phyloP scores from a whole-genome alignment of 2,329 filamentous ascomycete genomes.

The Blastomyces percursus region DNA sequence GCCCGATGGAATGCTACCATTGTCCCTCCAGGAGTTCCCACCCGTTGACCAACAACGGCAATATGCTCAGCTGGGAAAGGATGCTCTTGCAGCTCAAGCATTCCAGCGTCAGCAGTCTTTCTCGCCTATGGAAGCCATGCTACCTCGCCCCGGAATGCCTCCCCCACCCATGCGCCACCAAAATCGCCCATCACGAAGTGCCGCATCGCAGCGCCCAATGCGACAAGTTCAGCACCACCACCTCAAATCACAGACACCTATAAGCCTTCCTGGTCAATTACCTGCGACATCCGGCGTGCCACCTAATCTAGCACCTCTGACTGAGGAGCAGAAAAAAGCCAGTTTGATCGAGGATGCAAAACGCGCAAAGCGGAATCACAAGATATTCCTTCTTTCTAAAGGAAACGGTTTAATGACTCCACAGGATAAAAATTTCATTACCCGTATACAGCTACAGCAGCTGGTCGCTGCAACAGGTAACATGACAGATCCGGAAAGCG shows the following conservation, averaged over 20 bases:
- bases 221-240: slow-evolving; percentile 27
- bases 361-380: slow-evolving; percentile 93
- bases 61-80: slow-evolving; percentile 27
- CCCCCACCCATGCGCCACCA: slow-evolving; percentile 54
- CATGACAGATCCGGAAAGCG: slow-evolving; percentile 64
- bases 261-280: slow-evolving; percentile 32
- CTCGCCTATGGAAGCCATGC: slow-evolving; percentile 33
- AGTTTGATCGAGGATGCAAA: slow-evolving; percentile 87
- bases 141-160: slow-evolving; percentile 36
- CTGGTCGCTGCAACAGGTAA: slow-evolving; percentile 86
- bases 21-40: slow-evolving; percentile 38
- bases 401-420: slow-evolving; percentile 98
- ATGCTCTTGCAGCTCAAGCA: slow-evolving; percentile 27
- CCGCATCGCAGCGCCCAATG: slow-evolving; percentile 28
- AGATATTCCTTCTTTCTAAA: slow-evolving; percentile 85
- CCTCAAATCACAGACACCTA: slow-evolving; percentile 28
- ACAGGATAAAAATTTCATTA: slow-evolving; percentile 99
- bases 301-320: slow-evolving; percentile 62
- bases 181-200: slow-evolving; percentile 46
- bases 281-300: slow-evolving; percentile 55
- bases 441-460: slow-evolving; percentile 92
- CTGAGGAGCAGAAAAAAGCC: slow-evolving; percentile 71
- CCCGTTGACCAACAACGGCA: slow-evolving; percentile 41
- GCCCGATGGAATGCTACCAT: slow-evolving; percentile 13
- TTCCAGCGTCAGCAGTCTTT: slow-evolving; percentile 26